Conservation (phyloP, 768 basidiomycete species). For the Boletus coccyginus region DNA sequence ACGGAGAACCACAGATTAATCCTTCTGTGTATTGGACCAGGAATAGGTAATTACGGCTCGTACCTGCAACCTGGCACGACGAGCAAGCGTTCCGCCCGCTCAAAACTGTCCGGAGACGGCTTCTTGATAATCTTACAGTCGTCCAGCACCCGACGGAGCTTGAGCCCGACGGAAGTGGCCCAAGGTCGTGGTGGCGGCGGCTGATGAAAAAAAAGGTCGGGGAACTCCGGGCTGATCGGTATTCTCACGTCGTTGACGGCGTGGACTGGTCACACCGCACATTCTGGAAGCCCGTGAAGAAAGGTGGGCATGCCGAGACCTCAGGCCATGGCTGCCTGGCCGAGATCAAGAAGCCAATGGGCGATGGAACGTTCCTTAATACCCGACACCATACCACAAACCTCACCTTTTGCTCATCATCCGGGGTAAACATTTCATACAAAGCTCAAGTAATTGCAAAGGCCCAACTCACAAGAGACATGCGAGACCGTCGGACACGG, state of each 20-base stretch:
- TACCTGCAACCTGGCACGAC: neutral
- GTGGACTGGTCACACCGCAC: neutral
- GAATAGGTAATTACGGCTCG: neutral
- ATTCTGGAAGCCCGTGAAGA: neutral
- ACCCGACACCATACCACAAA: neutral
- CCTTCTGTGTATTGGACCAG: neutral
- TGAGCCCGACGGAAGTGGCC: neutral
- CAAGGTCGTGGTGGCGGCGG: neutral
- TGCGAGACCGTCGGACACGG: neutral
- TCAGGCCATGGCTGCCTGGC: neutral
- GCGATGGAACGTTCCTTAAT: neutral
- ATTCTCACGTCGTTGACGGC: slow-evolving; percentile 4
- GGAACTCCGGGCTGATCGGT: neutral
- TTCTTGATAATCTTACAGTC: neutral
- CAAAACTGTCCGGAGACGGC: neutral
- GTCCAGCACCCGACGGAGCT: neutral
- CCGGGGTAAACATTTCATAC: neutral
- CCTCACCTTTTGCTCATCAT: neutral
- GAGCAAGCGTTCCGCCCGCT: neutral
- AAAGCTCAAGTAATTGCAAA: neutral
- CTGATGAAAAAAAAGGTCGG: neutral
- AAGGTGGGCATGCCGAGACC: neutral
- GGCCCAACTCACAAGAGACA: neutral
- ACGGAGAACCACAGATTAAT: neutral
- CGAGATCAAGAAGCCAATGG: neutral